phyloP scores from a whole-genome alignment of 2,329 filamentous ascomycete genomes.

The Tolypocladium ophioglossoides region DNA sequence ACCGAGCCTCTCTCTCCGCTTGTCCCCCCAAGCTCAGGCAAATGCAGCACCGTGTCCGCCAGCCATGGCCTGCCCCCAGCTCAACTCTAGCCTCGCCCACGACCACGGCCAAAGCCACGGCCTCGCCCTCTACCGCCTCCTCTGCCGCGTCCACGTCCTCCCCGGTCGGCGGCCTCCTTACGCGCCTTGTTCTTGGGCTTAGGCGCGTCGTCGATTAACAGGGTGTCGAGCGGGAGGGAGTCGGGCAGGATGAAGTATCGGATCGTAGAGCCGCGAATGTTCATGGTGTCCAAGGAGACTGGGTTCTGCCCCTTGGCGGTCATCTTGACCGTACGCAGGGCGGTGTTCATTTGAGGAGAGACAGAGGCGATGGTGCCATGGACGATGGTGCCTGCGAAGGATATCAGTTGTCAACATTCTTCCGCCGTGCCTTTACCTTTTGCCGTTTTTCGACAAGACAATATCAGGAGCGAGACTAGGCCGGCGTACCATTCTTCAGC shows the following conservation, averaged over 20 bases:
- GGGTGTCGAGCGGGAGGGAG: slow-evolving; percentile 85
- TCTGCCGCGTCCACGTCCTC: slow-evolving; percentile 39
- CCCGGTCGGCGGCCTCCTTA: slow-evolving; percentile 64
- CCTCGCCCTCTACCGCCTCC: slow-evolving; percentile 45
- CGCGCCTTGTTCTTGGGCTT: slow-evolving; percentile 99
- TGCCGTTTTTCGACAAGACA: neutral
- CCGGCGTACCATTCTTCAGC: slow-evolving; percentile 83
- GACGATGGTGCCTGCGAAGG: slow-evolving; percentile 69
- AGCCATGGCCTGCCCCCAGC: neutral
- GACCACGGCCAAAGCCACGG: slow-evolving; percentile 24
- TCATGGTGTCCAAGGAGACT: slow-evolving; percentile 86
- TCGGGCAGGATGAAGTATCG: slow-evolving; percentile 96
- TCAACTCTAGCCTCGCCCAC: slow-evolving; percentile 17
- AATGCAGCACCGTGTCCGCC: neutral
- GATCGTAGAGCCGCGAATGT: slow-evolving; percentile 91
- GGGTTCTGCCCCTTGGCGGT: slow-evolving; percentile 80
- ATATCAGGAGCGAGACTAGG: neutral
- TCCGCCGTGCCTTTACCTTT: neutral
- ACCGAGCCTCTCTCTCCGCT: neutral
- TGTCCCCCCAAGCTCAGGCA: neutral
- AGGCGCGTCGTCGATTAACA: slow-evolving; percentile 90
- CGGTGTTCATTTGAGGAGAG: slow-evolving; percentile 97
- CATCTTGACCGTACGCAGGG: slow-evolving; percentile 94
- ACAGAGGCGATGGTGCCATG: slow-evolving; percentile 96
- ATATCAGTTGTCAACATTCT: slow-evolving; percentile 1